Evolutionary conservation across 306 rosid species (phyloP), one percentile per base, ranked within the genome.

Genomic region (Glycine soja): DNA sequence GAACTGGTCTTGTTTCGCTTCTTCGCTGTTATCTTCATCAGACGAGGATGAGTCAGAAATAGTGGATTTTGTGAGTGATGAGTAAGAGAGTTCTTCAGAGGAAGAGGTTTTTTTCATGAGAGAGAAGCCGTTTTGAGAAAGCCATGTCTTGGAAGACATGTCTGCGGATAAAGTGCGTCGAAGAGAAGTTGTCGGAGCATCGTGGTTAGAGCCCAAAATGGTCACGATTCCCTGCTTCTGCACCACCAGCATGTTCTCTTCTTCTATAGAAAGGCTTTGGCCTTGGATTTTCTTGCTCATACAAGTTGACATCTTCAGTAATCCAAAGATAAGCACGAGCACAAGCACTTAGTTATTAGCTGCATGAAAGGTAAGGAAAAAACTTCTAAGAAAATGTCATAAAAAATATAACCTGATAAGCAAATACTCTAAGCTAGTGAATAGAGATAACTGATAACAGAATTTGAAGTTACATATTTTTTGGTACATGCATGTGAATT

Each of bases 101-200:
- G 98, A 92, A 18, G 88, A 81, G 7, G 36, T 72, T 83, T 84
- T 92, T 19, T 88, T 91, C 84, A 90, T 81, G 18, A 93, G 83
- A 57, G 84, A 78, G 72, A 88, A 62, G 5, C 92, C 93, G 38
- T 90, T 82, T 74, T 86, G 90, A 47, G 88, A 88, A 40, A 90
- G 84, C 94, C 97, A 91, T 75, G 81, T 90, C 86, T 86, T 83
- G 51, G 98, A 93, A 11, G 97, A 93, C 98, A 93, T 90, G 89
- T 93, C 97, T n/a, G 97, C 98, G 0, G 98, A 93, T 57, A 90
- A 90, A 38, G 98, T 91, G 47, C 98, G 75, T 11, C 98, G 80
- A 5, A 93, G 69, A 32, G 96, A 91, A 80, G 86, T 24, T 24
- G 2, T 59, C 0, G 63, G 30, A 18, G 8, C 72, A 10, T 81